Conservation (phyloP, 2,329 filamentous ascomycete species). For the Aspergillus clavatus region DNA sequence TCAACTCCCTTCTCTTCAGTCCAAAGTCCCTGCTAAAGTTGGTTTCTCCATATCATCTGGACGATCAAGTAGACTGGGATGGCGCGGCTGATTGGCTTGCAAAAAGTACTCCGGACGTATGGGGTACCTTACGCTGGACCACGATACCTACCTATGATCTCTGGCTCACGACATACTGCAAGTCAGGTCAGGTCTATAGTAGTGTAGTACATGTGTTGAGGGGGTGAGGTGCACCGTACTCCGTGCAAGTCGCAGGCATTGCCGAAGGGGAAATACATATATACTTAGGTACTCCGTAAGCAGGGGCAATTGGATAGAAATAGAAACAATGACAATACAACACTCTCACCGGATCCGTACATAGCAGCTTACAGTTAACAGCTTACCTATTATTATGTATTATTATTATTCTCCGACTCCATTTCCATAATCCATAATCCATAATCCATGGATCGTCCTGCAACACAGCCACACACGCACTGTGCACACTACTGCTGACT, state of each 20-base stretch:
- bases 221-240: not conserved
- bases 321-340: too few relatives aligned
- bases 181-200: too few relatives aligned
- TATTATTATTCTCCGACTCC: not conserved
- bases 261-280: not conserved
- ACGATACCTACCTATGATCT: not conserved
- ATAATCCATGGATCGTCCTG: too few relatives aligned
- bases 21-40: too few relatives aligned
- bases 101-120: not conserved
- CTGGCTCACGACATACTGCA: not conserved
- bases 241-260: not conserved
- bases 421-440: too few relatives aligned
- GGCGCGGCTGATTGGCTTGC: not conserved
- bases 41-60: not conserved
- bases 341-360: not conserved
- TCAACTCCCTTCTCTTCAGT: not conserved
- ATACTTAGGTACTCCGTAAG: not conserved
- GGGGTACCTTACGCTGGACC: not conserved
- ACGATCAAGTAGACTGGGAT: too few relatives aligned
- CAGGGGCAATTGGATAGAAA: too few relatives aligned
- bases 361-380: not conserved
- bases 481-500: too few relatives aligned
- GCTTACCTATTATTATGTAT: not conserved
- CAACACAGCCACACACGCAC: too few relatives aligned
- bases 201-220: too few relatives aligned